Base-by-base conservation (phyloP, 1,139 yeast species). In the Blastobotrys illinoisensis region DNA sequence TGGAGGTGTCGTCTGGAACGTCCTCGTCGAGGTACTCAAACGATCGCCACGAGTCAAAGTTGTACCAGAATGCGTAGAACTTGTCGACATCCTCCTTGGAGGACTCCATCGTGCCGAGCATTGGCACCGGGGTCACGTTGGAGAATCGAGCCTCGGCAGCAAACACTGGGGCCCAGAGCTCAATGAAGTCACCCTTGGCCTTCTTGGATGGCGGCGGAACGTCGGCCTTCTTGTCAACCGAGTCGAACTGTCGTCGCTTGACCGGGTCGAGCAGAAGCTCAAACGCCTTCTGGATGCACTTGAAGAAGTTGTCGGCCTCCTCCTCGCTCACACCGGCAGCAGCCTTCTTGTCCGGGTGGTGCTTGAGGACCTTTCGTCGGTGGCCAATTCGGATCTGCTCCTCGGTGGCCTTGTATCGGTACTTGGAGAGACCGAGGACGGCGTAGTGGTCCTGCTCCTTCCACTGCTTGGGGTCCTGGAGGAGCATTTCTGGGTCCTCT, bases 1-100 rank as follows among this genome's bases (percentile, higher is more conserved):
- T 95, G 60, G 96, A 88, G 60, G 97, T 88, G 76, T 93, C 99
- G 78, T 93, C 99, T 63, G 99, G 99, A 69, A 91, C 97, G 72
- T 93, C 99, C 78, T 93, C 99, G 71, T 93, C 99, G 73, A 91
- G 83, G 77, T 91, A 93, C 78, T 93, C 99, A 71, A 93, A 93
- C 49, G 97, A 79, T 79, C 96, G 89, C 99, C 99, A 93, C 32
- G 99, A 93, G 72, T 93, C 98, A 66, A 93, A 89, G 73, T 87
- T 86, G 75, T 90, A 90, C 93, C 95, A 93, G 80, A 88, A 89
- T 57, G 80, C 77, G 79, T 93, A 93, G 77, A 93, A 95, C 49
- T 75, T 78, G 68, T 93, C 99, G 55, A 93, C 96, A 60, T 90
- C 95, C 53, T 80, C 83, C 78, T 88, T 88, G 55, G 89, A 57